These are phyloP conservation scores for Botrytis aclada DNA, from an alignment of 2,329 filamentous ascomycete species.

Conservation along the genomic window DNA sequence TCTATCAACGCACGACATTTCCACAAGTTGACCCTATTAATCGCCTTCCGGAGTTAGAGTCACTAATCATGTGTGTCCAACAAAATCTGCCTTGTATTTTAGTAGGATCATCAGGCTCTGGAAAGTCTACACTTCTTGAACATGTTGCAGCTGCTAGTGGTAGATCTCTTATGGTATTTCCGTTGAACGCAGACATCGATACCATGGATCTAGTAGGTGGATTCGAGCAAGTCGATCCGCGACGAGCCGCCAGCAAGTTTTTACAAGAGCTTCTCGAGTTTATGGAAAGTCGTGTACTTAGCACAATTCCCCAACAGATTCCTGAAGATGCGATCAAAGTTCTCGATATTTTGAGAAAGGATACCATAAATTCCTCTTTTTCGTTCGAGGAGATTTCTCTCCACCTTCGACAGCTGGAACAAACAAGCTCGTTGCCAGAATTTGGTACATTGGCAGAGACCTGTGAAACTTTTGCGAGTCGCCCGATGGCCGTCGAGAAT, in stretches of 20 bases:
- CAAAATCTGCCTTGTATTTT: slow-evolving; percentile 87
- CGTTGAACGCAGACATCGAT: slow-evolving; percentile 92
- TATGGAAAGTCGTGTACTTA: slow-evolving; percentile 51
- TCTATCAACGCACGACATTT: slow-evolving; percentile 51
- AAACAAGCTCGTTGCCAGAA: slow-evolving; percentile 43
- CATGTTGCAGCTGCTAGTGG: slow-evolving; percentile 79
- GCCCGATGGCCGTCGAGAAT: slow-evolving; percentile 58
- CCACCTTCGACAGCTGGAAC: slow-evolving; percentile 34
- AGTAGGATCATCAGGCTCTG: slow-evolving; percentile 78
- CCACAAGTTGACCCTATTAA: slow-evolving; percentile 50
- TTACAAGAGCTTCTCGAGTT: slow-evolving; percentile 51
- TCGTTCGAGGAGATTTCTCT: slow-evolving; percentile 35
- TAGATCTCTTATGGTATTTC: slow-evolving; percentile 73
- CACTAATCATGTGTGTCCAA: slow-evolving; percentile 80
- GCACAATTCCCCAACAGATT: slow-evolving; percentile 46
- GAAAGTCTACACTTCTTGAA: slow-evolving; percentile 78
- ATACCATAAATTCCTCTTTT: slow-evolving; percentile 20
- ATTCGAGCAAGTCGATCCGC: slow-evolving; percentile 88
- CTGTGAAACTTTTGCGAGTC: slow-evolving; percentile 45
- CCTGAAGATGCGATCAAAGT: slow-evolving; percentile 49
- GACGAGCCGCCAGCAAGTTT: slow-evolving; percentile 65
- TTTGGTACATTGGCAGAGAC: slow-evolving; percentile 30
- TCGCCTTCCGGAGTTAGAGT: slow-evolving; percentile 74
- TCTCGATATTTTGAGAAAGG: slow-evolving; percentile 47
- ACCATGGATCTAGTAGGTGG: slow-evolving; percentile 96